Conservation (phyloP, 495 filamentous ascomycete genomes). For the Glonium stellatum region DNA sequence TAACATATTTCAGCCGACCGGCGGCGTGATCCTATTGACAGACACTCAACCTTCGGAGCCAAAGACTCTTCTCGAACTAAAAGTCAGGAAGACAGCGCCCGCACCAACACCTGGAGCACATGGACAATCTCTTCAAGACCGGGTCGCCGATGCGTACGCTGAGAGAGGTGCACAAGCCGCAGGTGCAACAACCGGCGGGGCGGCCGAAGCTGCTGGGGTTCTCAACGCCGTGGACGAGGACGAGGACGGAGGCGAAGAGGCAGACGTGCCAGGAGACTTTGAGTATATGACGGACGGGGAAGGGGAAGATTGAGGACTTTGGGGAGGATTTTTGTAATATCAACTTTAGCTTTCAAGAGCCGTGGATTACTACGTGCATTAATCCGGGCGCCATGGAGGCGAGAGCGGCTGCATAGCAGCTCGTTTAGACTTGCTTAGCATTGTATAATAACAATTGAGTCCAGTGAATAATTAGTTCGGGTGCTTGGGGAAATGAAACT, state of each 20-base stretch:
- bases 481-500: no score
- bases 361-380: slow-evolving; percentile 21
- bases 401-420: slow-evolving; percentile 5
- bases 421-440: slow-evolving; percentile 23
- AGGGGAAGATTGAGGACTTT: slow-evolving; percentile 17
- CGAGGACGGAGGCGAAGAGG: slow-evolving; percentile 75
- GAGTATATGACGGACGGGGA: slow-evolving; percentile 57
- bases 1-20: slow-evolving; percentile 69
- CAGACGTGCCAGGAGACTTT: slow-evolving; percentile 71
- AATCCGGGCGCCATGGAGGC: slow-evolving; percentile 20
- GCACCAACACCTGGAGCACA: slow-evolving; percentile 34
- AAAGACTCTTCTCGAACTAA: slow-evolving; percentile 75
- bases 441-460: slow-evolving; percentile 27
- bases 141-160: slow-evolving; percentile 2
- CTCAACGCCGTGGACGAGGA: slow-evolving; percentile 83
- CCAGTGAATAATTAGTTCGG: no score
- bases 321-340: slow-evolving; percentile 20
- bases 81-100: slow-evolving; percentile 65
- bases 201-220: slow-evolving; percentile 69
- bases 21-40: slow-evolving; percentile 83
- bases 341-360: slow-evolving; percentile 8
- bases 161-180: slow-evolving; percentile 3
- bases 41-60: slow-evolving; percentile 75
- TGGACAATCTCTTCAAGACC: slow-evolving; percentile 31
- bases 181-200: slow-evolving; percentile 27